These are phyloP conservation scores for Xylaria sp. DNA, from an alignment of 2,329 filamentous ascomycete genomes.

Conservation along the genomic window DNA sequence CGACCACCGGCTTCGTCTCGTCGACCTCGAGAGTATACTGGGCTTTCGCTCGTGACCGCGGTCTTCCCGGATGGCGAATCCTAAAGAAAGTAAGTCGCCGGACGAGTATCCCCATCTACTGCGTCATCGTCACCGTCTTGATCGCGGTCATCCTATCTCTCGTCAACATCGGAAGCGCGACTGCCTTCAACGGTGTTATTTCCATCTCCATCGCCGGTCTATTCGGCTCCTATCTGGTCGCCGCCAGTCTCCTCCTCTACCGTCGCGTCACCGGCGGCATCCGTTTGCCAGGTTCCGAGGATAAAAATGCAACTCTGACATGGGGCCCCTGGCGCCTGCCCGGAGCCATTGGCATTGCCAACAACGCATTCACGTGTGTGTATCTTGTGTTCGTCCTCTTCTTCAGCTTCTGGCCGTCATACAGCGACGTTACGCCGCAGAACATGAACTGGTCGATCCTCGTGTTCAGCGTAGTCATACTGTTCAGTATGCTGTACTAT, in stretches of 20 bases:
- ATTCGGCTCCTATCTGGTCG: constrained; percentile 24
- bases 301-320: constrained; percentile 13
- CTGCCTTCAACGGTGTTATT: constrained; percentile 24
- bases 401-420: constrained; percentile 26
- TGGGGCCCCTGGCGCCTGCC: constrained; percentile 25
- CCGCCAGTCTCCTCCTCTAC: constrained; percentile 17
- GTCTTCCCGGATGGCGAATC: constrained; percentile 20
- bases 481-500: constrained; percentile 27
- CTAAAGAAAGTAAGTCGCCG: constrained; percentile 22
- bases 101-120: constrained; percentile 21
- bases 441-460: constrained; percentile 26
- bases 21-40: constrained; percentile 54
- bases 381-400: constrained; percentile 23
- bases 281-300: constrained; percentile 10
- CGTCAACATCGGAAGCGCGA: constrained; percentile 21
- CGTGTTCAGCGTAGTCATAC: constrained; percentile 20
- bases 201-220: constrained; percentile 26
- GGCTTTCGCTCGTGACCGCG: constrained; percentile 40
- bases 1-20: constrained; percentile 49
- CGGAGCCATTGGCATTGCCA: constrained; percentile 19
- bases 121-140: constrained; percentile 19
- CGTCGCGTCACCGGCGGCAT: constrained; percentile 22
- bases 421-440: constrained; percentile 20
- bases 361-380: constrained; percentile 22
- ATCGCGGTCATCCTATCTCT: constrained; percentile 23